A percentile compares a stretch with the other conserved stretches of the same genome.
phyloP scores from a whole-genome alignment of 345 rosid species.

The Passiflora organensis region DNA sequence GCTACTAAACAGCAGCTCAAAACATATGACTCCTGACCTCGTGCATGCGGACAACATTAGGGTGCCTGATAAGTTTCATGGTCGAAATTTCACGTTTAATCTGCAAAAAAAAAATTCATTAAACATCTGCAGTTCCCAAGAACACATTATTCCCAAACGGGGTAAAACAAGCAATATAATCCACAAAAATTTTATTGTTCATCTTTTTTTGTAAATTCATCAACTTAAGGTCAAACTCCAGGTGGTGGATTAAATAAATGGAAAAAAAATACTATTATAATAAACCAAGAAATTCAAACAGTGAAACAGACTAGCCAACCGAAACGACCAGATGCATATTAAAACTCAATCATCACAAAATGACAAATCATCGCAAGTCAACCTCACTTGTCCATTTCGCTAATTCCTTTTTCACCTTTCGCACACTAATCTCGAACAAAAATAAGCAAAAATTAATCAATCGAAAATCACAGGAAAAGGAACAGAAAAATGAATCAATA shows the following conservation, averaged over 20 bases:
- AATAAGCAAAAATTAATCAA: too few relatives aligned
- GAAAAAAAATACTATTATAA: too few relatives aligned
- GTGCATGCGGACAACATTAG: slow-evolving; percentile 88
- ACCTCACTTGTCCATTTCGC: not conserved
- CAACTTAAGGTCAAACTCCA: too few relatives aligned
- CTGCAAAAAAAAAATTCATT: slow-evolving; percentile 37
- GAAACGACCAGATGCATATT: not conserved
- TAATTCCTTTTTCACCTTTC: too few relatives aligned
- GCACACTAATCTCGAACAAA: too few relatives aligned
- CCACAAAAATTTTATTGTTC: too few relatives aligned
- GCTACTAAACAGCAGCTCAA: not conserved
- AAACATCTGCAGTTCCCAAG: too few relatives aligned
- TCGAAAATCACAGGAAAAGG: not conserved
- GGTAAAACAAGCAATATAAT: too few relatives aligned
- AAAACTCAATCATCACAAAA: not conserved
- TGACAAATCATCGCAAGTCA: not conserved
- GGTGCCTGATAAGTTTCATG: slow-evolving; percentile 85
- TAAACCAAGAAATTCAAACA: not conserved
- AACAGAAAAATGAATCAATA: not conserved
- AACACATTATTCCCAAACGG: too few relatives aligned
- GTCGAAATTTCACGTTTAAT: slow-evolving; percentile 96
- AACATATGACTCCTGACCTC: slow-evolving; percentile 55
- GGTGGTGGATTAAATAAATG: too few relatives aligned
- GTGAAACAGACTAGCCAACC: not conserved
- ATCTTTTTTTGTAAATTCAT: too few relatives aligned